Evolutionary conservation across 2,329 filamentous ascomycete genomes (phyloP).

Genomic region (Fusarium albosuccineum): DNA sequence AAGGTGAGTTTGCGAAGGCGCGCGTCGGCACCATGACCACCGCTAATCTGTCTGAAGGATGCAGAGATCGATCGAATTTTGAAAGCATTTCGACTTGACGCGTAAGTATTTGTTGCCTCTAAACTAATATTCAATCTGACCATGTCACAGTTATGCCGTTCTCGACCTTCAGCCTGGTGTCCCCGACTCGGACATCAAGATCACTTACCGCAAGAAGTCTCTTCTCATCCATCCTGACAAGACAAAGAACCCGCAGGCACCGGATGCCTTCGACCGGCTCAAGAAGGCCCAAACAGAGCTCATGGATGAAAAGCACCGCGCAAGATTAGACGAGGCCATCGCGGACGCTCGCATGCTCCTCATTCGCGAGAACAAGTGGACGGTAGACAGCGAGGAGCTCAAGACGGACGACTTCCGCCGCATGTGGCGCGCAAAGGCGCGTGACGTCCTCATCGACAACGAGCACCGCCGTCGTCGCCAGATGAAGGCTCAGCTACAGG

Average conservation of each 20-base stretch:
- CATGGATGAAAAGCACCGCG: conserved; percentile 93
- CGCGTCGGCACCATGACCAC: conserved; percentile 25
- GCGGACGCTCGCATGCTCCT: conserved; percentile 95
- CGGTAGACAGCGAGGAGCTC: conserved; percentile 86
- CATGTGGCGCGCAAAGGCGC: conserved; percentile 91
- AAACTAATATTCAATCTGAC: conserved; percentile 12
- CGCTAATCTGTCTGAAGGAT: conserved; percentile 69
- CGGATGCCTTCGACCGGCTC: conserved; percentile 95
- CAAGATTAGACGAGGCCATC: conserved; percentile 91
- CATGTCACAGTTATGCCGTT: conserved; percentile 79
- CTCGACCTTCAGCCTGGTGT: conserved; percentile 96
- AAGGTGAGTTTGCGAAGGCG: conserved; percentile 70
- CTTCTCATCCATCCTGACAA: conserved; percentile 99
- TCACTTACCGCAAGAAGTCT: conserved; percentile 95
- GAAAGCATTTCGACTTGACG: conserved; percentile 83
- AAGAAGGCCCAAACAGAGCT: conserved; percentile 94
- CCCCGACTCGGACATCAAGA: conserved; percentile 95
- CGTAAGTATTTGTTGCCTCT: conserved; percentile 54
- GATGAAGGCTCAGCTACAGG: conserved; percentile 94
- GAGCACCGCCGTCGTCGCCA: conserved; percentile 87
- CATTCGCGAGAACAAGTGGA: conserved; percentile 95
- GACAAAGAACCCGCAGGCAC: conserved; percentile 88
- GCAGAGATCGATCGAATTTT: conserved; percentile 95
- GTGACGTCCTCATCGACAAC: conserved; percentile 91
- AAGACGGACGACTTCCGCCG: conserved; percentile 85